Evolutionary conservation across 2,329 filamentous ascomycete genomes (phyloP), one percentile per base, ranked within the genome.

Genomic region (Biscogniauxia mediterranea): DNA sequence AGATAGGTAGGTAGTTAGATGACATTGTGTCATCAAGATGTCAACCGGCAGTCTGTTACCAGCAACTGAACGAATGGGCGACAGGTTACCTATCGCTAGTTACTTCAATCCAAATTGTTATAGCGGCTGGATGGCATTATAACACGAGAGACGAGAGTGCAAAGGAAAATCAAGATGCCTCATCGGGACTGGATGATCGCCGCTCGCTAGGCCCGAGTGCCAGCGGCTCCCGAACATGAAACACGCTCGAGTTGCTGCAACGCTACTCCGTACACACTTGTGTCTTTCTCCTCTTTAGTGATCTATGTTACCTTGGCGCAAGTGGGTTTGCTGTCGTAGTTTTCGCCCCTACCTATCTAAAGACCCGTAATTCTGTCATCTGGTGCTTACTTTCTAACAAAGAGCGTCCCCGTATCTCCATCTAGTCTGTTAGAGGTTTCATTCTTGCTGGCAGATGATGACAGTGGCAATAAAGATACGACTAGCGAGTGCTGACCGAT

Each of bases 221-320:
- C 61, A 61, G 58, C 57, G 56, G 26, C 61, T 58, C 56, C 51
- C 53, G 60, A 69, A 71, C 65, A 64, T 71, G 70, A 71, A 71
- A 71, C 70, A 69, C 69, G 67, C 68, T 68, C 67, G 66, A 60
- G 38, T 46, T 58, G 59, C 61, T 68, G 64, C 68, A 60, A 67
- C 63, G 61, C 67, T 64, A n/a, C n/a, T n/a, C n/a, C n/a, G n/a
- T n/a, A 66, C 68, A 58, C 66, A 66, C 61, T 62, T 61, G 57
- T 55, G 54, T 60, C 59, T n/a, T 46, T 46, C 38, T 46, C 38
- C 38, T 46, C 38, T 46, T 46, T n/a, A 46, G 38, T 46, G 13
- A 46, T 46, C 38, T 46, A 46, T 46, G 38, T 17, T 46, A 46
- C 54, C 56, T 55, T 61, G 62, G 58, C 53, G 26, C 52, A 59